These are phyloP conservation scores for Saccharomycopsis javanensis DNA, from an alignment of 805 yeast genomes.

Conservation along the genomic window DNA sequence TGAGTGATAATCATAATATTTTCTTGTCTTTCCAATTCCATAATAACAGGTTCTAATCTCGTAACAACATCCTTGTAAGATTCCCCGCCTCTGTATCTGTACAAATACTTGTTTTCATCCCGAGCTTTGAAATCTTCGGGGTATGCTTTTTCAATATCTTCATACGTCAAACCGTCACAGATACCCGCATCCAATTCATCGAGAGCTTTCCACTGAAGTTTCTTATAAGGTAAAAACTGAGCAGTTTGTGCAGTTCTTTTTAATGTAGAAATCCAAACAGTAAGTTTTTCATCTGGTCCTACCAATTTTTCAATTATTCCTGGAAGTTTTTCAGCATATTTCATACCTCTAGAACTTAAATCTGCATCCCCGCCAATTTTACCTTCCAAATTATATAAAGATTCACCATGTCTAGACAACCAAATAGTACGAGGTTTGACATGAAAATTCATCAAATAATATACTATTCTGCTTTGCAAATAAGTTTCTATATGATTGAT, in stretches of 20 bases:
- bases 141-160: constrained; percentile 59
- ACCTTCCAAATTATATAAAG: constrained; percentile 83
- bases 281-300: constrained; percentile 38
- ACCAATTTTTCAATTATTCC: constrained; percentile 43
- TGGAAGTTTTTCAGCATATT: constrained; percentile 63
- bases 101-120: constrained; percentile 91
- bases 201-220: constrained; percentile 93
- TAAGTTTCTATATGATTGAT: constrained; percentile 83
- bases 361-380: constrained; percentile 91
- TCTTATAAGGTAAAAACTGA: constrained; percentile 65
- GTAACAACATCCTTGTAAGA: constrained; percentile 92
- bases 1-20: constrained; percentile 93
- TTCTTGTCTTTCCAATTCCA: constrained; percentile 97
- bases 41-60: constrained; percentile 90
- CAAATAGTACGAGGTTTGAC: constrained; percentile 87
- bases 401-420: constrained; percentile 94
- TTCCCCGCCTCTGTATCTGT: constrained; percentile 95
- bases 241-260: constrained; percentile 72
- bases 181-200: constrained; percentile 91
- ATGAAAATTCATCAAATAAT: constrained; percentile 91
- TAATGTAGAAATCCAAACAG: constrained; percentile 91
- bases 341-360: constrained; percentile 68
- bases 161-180: constrained; percentile 88
- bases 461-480: constrained; percentile 84
- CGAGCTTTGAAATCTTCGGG: constrained; percentile 96